Percentiles rank a stretch among this genome's conserved stretches.
These are phyloP conservation scores for Syzygium jambos DNA, from an alignment of 345 rosid genomes.

Conservation along the genomic window DNA sequence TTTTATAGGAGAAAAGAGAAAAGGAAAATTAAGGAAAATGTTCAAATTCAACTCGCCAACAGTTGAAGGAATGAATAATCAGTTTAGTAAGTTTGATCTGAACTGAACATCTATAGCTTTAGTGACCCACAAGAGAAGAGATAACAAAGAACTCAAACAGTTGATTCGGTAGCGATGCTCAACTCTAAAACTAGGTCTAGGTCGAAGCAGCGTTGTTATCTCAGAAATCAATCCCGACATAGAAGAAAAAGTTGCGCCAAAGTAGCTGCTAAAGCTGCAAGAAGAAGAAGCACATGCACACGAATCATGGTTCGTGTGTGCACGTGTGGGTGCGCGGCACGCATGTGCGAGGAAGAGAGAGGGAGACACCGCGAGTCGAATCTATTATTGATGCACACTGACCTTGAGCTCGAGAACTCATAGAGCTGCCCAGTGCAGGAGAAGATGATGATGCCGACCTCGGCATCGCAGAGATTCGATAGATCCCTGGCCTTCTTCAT, in stretches of 20 bases:
- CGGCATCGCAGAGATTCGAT: constrained; percentile 27
- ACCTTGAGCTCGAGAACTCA: constrained; percentile 35
- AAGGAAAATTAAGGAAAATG: background rate
- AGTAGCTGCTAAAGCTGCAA: background rate
- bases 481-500: constrained; percentile 30
- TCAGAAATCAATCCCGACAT: background rate
- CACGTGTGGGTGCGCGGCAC: background rate
- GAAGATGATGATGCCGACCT: constrained; percentile 27
- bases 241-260: background rate
- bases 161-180: background rate
- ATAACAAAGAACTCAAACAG: background rate
- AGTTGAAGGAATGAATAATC: background rate
- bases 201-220: background rate
- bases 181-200: background rate
- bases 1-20: background rate
- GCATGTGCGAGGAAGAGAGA: background rate
- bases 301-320: background rate
- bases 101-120: background rate
- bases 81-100: background rate
- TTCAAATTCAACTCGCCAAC: background rate
- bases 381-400: background rate
- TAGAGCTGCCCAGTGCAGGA: constrained; percentile 34
- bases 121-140: background rate
- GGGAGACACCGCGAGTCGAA: background rate
- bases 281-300: background rate